phyloP scores from a whole-genome alignment of 2,329 filamentous ascomycete genomes.

The Aschersonia sp. region DNA sequence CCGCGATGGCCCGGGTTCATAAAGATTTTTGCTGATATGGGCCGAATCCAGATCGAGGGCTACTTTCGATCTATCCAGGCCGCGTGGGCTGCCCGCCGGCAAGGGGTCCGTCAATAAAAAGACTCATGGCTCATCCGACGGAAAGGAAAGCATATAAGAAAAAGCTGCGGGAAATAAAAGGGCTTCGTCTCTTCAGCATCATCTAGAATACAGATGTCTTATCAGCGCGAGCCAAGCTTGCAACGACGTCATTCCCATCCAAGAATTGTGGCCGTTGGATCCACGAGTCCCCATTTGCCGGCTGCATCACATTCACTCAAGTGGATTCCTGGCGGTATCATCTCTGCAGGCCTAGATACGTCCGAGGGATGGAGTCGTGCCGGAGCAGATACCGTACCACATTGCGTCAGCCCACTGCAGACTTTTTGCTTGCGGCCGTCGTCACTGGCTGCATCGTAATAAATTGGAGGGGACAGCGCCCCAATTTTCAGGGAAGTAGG shows the following conservation, averaged over 20 bases:
- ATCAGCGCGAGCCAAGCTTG: neutral
- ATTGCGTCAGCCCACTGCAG: slow-evolving; percentile 5
- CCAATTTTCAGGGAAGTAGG: neutral
- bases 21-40: too few species aligned
- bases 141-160: neutral
- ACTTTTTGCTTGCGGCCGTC: slow-evolving; percentile 3
- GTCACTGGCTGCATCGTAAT: slow-evolving; percentile 1
- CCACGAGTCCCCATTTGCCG: neutral
- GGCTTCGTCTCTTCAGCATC: neutral
- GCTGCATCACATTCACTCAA: slow-evolving; percentile 1
- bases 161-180: neutral
- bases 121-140: neutral
- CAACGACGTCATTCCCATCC: neutral
- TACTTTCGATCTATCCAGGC: too few species aligned
- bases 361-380: neutral
- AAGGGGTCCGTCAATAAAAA: too few species aligned
- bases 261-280: neutral
- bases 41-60: too few species aligned
- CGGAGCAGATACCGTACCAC: neutral
- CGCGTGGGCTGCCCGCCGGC: too few species aligned
- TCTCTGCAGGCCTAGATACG: neutral
- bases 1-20: too few species aligned
- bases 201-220: neutral
- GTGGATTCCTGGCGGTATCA: neutral
- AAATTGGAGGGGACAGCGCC: slow-evolving; percentile 1